phyloP scores from a whole-genome alignment of 2,329 filamentous ascomycete genomes.

The Ophiosphaerella narmari region DNA sequence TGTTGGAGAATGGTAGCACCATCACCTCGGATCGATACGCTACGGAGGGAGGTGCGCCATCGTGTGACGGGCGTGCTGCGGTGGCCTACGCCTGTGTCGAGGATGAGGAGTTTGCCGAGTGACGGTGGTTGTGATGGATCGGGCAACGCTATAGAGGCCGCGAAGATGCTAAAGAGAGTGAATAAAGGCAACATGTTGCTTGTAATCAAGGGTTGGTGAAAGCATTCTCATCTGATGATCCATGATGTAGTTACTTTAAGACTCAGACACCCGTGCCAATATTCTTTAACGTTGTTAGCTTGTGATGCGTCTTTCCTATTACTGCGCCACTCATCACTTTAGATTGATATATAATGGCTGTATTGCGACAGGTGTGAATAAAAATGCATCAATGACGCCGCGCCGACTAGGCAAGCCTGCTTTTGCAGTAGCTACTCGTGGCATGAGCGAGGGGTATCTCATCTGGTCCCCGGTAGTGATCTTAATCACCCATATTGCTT shows the following conservation, averaged over 20 bases:
- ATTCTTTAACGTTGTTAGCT: too few species aligned
- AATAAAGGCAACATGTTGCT: conserved; percentile 7
- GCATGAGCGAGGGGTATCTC: not conserved
- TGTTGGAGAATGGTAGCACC: conserved; percentile 9
- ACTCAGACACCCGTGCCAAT: too few species aligned
- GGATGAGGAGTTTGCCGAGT: conserved; percentile 6
- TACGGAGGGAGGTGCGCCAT: conserved; percentile 18
- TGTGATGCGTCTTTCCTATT: not conserved
- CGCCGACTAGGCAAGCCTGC: too few species aligned
- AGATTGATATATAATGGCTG: not conserved
- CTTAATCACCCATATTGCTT: not conserved
- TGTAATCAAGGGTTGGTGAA: not conserved
- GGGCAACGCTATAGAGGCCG: conserved; percentile 2
- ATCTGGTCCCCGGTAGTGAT: too few species aligned
- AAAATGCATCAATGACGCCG: too few species aligned
- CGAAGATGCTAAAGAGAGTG: not conserved
- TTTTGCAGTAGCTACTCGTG: too few species aligned
- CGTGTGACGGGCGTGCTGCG: conserved; percentile 12
- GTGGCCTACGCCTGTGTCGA: conserved; percentile 19
- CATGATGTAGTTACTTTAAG: not conserved
- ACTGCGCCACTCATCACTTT: not conserved
- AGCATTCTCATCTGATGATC: not conserved
- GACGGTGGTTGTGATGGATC: not conserved
- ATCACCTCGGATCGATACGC: conserved; percentile 10
- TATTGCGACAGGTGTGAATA: not conserved